phyloP scores from a whole-genome alignment of 768 basidiomycete genomes.

The Agaricus blazei region DNA sequence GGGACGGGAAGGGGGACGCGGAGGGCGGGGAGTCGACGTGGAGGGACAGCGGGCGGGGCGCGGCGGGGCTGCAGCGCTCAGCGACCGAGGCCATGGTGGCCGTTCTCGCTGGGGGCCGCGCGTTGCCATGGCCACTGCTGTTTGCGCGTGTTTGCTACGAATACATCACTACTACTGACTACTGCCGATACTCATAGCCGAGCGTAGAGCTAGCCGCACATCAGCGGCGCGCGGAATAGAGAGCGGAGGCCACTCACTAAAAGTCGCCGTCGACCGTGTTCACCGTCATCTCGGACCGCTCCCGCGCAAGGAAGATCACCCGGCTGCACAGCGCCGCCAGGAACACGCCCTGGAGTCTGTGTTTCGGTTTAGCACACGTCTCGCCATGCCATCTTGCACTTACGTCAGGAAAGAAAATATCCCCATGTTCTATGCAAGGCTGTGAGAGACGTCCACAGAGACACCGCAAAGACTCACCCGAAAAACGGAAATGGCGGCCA shows the following conservation, averaged over 20 bases:
- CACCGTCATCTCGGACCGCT: background rate
- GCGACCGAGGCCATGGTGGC: too few relatives aligned
- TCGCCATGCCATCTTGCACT: background rate
- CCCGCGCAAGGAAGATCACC: slow-evolving; percentile 3
- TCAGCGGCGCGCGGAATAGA: too few relatives aligned
- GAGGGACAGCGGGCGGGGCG: slow-evolving; percentile 9
- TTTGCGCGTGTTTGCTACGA: too few relatives aligned
- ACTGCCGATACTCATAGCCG: too few relatives aligned
- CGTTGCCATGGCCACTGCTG: too few relatives aligned
- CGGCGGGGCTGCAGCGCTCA: background rate
- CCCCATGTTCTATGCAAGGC: background rate
- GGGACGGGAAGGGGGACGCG: slow-evolving; percentile 51
- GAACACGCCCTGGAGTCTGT: background rate
- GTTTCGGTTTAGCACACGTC: background rate
- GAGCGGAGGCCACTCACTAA: too few relatives aligned
- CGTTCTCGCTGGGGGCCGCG: too few relatives aligned
- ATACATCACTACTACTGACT: too few relatives aligned
- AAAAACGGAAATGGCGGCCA: background rate
- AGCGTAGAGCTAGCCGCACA: too few relatives aligned
- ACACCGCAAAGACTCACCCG: background rate
- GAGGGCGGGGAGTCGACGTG: slow-evolving; percentile 28
- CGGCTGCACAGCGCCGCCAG: background rate
- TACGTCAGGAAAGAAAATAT: background rate
- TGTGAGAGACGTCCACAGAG: too few relatives aligned
- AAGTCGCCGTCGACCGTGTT: too few relatives aligned